Evolutionary conservation across 164 flowering plant species (phyloP).

Genomic region (Piper longum): DNA sequence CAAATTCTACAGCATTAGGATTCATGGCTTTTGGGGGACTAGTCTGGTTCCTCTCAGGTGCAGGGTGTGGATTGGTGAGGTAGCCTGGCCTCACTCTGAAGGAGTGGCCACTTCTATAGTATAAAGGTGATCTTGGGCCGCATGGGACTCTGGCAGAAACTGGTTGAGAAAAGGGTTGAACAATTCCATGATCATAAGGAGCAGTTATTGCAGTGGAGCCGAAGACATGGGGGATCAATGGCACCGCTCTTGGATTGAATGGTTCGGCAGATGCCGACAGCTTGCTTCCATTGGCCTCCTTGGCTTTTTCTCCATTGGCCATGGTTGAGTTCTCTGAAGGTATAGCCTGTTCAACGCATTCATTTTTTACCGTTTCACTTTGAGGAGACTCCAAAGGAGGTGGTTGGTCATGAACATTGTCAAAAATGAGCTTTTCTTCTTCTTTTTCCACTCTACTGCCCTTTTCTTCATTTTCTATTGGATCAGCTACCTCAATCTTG

Average conservation of each 20-base stretch:
- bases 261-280: constrained; percentile 90
- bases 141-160: constrained; percentile 46
- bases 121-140: constrained; percentile 67
- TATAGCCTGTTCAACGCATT: constrained; percentile 10
- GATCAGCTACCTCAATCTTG: constrained; percentile 18
- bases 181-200: constrained; percentile 36
- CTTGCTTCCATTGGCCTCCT: constrained; percentile 48
- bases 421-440: constrained; percentile 14
- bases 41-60: constrained; percentile 18
- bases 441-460: constrained; percentile 17
- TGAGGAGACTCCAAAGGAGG: constrained; percentile 1
- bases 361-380: constrained; percentile 11
- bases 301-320: constrained; percentile 16
- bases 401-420: constrained; percentile 13
- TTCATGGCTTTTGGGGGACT: constrained; percentile 49
- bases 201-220: constrained; percentile 25
- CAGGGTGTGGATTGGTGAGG: constrained; percentile 24
- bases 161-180: constrained; percentile 26
- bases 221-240: constrained; percentile 22
- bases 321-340: constrained; percentile 11
- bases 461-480: constrained; percentile 12
- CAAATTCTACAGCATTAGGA: constrained; percentile 74
- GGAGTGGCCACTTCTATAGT: constrained; percentile 33
- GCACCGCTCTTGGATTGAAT: constrained; percentile 43
- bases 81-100: constrained; percentile 37